Conservation (phyloP, 371 early-diverging fungal species). For the Mucor piriformis region DNA sequence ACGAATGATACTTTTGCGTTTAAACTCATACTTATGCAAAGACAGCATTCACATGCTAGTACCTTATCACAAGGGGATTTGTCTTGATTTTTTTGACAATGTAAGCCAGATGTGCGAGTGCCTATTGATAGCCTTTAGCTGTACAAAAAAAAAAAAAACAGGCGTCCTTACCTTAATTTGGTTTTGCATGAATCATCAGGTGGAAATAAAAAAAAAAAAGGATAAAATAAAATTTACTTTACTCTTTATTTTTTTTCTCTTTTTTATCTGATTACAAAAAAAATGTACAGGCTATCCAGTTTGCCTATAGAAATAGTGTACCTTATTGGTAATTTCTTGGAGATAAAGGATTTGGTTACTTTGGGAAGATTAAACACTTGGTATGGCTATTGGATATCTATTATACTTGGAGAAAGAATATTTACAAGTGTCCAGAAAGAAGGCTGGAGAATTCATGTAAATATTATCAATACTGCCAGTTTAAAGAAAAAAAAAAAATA, state of each 20-base stretch:
- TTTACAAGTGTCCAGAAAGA: constrained; percentile 8
- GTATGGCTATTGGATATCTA: constrained; percentile 27
- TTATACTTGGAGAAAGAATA: constrained; percentile 21
- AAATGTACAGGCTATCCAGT: constrained; percentile 24
- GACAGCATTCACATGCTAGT: too few species aligned
- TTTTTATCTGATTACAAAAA: not conserved
- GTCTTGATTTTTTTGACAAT: too few species aligned
- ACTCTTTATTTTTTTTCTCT: constrained; percentile 12
- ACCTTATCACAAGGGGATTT: too few species aligned
- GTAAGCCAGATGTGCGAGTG: too few species aligned
- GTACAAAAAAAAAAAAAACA: too few species aligned
- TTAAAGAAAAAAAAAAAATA: not conserved
- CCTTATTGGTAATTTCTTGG: constrained; percentile 5
- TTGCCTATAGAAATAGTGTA: constrained; percentile 29
- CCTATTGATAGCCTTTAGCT: too few species aligned
- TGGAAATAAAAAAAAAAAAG: not conserved
- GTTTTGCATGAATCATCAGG: constrained; percentile 10
- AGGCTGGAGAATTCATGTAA: constrained; percentile 32
- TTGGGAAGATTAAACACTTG: constrained; percentile 24
- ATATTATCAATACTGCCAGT: not conserved
- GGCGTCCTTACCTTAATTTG: not conserved
- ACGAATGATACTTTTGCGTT: too few species aligned
- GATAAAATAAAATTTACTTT: not conserved
- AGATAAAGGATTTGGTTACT: constrained; percentile 14
- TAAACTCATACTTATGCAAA: too few species aligned